phyloP scores from a whole-genome alignment of 257 asterid genomes.

The Petrea volubilis region DNA sequence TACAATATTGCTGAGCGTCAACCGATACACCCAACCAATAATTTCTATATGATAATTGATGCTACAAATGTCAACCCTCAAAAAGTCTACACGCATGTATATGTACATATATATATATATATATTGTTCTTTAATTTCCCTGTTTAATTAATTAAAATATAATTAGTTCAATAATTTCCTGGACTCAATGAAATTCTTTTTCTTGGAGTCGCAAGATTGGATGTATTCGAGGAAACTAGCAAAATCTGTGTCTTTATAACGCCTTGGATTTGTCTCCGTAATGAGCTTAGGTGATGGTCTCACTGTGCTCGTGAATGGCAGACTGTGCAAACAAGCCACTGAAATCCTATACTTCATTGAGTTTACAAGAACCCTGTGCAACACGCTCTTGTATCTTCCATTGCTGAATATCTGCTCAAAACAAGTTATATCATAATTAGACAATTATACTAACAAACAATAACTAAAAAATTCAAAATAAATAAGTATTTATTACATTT shows the following conservation, averaged over 20 bases:
- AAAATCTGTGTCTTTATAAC: slow-evolving; percentile 69
- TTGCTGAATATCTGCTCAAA: slow-evolving; percentile 75
- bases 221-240: slow-evolving; percentile 54
- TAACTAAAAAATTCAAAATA: too few relatives aligned
- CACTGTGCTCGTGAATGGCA: slow-evolving; percentile 58
- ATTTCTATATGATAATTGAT: slow-evolving; percentile 27
- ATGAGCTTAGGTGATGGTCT: slow-evolving; percentile 57
- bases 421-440: background rate
- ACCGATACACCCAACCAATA: slow-evolving; percentile 31
- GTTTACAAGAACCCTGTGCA: slow-evolving; percentile 78
- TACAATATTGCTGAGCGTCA: slow-evolving; percentile 19
- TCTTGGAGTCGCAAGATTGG: slow-evolving; percentile 52
- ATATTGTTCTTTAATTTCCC: background rate
- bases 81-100: slow-evolving; percentile 6
- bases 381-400: slow-evolving; percentile 78
- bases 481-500: too few relatives aligned
- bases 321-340: slow-evolving; percentile 77
- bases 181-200: slow-evolving; percentile 69
- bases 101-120: too few relatives aligned
- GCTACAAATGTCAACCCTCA: slow-evolving; percentile 41
- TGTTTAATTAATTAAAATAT: background rate
- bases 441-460: background rate
- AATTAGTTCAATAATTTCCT: slow-evolving; percentile 45
- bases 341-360: slow-evolving; percentile 52
- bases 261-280: slow-evolving; percentile 52